Percentiles rank a stretch among this genome's conserved stretches.
phyloP scores from a whole-genome alignment of 352 stramenopile genomes.

The Plasmopara viticola region DNA sequence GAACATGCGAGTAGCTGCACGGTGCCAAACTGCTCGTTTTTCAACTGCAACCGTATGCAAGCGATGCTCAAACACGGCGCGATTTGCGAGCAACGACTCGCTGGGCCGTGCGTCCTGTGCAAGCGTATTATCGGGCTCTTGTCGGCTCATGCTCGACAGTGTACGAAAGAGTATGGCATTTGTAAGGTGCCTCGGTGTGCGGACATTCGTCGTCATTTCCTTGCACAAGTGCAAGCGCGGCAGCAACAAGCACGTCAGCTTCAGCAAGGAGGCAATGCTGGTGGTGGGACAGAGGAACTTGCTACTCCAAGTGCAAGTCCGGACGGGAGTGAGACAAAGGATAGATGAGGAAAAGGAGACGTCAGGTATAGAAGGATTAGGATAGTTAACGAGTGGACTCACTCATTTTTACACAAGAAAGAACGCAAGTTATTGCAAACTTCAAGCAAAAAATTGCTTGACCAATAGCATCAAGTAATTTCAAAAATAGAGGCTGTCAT shows the following conservation, averaged over 20 bases:
- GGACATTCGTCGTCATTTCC: constrained; percentile 79
- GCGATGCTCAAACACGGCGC: constrained; percentile 87
- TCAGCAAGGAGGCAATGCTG: not conserved
- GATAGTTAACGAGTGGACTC: not conserved
- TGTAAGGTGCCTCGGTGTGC: constrained; percentile 84
- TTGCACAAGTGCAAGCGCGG: constrained; percentile 70
- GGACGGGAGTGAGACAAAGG: not conserved
- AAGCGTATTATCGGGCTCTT: constrained; percentile 83
- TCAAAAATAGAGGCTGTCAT: too few relatives aligned
- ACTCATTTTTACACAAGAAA: not conserved
- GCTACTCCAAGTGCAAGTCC: not conserved
- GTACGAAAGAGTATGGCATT: constrained; percentile 62
- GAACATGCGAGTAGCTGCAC: constrained; percentile 79
- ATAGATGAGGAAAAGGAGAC: not conserved
- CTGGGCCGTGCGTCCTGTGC: constrained; percentile 76
- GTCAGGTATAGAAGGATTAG: not conserved
- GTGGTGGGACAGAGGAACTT: not conserved
- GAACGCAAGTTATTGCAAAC: not conserved
- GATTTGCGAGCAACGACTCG: constrained; percentile 75
- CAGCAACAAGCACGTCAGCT: constrained; percentile 29
- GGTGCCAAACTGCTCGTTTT: constrained; percentile 64
- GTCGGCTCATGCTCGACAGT: constrained; percentile 74
- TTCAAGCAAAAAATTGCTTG: too few relatives aligned
- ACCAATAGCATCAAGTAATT: too few relatives aligned
- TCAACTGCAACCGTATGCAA: constrained; percentile 84